Evolutionary conservation across 1,139 yeast species (phyloP).

Genomic region (Kluyveromyces marxianus): DNA sequence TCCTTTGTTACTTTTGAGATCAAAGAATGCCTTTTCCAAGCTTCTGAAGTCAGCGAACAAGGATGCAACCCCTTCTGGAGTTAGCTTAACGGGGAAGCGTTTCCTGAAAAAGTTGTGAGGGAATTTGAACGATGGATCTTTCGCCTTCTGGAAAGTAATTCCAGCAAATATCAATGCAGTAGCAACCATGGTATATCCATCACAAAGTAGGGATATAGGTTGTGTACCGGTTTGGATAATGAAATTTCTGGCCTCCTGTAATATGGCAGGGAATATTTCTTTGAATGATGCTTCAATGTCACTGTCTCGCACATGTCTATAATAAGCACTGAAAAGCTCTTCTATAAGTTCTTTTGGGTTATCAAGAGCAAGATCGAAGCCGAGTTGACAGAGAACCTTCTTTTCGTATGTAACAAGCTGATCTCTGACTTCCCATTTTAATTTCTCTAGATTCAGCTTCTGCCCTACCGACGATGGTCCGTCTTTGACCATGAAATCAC

Average conservation of each 20-base stretch:
- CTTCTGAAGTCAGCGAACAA: slow-evolving; percentile 25
- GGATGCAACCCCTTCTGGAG: slow-evolving; percentile 19
- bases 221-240: slow-evolving; percentile 32
- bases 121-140: slow-evolving; percentile 22
- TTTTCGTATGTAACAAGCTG: slow-evolving; percentile 28
- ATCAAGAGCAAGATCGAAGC: slow-evolving; percentile 29
- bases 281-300: slow-evolving; percentile 23
- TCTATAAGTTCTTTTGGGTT: slow-evolving; percentile 31
- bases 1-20: slow-evolving; percentile 31
- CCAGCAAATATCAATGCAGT: slow-evolving; percentile 28
- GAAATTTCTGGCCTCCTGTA: slow-evolving; percentile 29
- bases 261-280: slow-evolving; percentile 24
- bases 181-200: slow-evolving; percentile 27
- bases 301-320: slow-evolving; percentile 27
- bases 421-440: slow-evolving; percentile 32
- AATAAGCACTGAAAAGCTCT: slow-evolving; percentile 29
- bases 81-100: slow-evolving; percentile 22
- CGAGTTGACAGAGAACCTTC: slow-evolving; percentile 25
- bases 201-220: slow-evolving; percentile 29
- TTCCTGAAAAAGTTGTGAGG: slow-evolving; percentile 27
- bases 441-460: slow-evolving; percentile 27
- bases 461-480: slow-evolving; percentile 18
- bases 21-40: slow-evolving; percentile 30
- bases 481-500: slow-evolving; percentile 25
- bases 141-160: slow-evolving; percentile 22